Percentiles rank a stretch among this genome's conserved stretches.
These are phyloP conservation scores for Mortierella hygrophila DNA, from an alignment of 192 early-diverging fungal genomes.

Conservation along the genomic window DNA sequence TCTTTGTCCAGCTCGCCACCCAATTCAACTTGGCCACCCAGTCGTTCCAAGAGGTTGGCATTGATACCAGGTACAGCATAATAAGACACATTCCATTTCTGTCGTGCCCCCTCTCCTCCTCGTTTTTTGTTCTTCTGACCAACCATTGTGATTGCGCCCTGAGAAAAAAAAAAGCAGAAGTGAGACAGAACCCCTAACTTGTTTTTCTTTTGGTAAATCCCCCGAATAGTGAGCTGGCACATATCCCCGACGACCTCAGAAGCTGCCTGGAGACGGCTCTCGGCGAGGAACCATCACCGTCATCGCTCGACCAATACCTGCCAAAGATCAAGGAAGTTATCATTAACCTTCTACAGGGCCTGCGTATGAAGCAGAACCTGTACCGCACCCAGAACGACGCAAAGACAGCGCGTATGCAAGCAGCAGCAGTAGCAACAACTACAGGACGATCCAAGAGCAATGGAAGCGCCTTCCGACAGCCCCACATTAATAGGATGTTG, in stretches of 20 bases:
- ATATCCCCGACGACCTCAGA: conserved; percentile 49
- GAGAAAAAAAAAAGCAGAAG: not conserved
- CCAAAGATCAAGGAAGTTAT: conserved; percentile 60
- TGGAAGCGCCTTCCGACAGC: conserved; percentile 14
- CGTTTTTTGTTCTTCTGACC: not conserved
- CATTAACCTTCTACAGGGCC: conserved; percentile 53
- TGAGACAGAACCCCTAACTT: not conserved
- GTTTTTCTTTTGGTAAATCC: not conserved
- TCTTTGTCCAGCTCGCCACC: conserved; percentile 47
- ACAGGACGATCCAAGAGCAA: conserved; percentile 20
- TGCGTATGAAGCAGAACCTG: conserved; percentile 58
- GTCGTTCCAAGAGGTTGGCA: conserved; percentile 27
- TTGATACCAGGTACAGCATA: conserved; percentile 38
- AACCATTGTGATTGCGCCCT: not conserved
- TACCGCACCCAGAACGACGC: conserved; percentile 24
- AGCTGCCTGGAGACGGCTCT: conserved; percentile 52
- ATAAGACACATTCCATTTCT: not conserved
- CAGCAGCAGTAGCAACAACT: not conserved
- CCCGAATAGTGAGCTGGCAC: conserved; percentile 50
- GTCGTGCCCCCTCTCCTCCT: not conserved
- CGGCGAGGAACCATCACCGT: conserved; percentile 33
- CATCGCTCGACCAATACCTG: conserved; percentile 52
- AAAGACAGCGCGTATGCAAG: conserved; percentile 5
- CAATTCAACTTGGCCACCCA: conserved; percentile 54
- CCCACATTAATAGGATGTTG: not conserved